phyloP scores from a whole-genome alignment of 805 yeast species.

The Pichia thaimueangensis region DNA sequence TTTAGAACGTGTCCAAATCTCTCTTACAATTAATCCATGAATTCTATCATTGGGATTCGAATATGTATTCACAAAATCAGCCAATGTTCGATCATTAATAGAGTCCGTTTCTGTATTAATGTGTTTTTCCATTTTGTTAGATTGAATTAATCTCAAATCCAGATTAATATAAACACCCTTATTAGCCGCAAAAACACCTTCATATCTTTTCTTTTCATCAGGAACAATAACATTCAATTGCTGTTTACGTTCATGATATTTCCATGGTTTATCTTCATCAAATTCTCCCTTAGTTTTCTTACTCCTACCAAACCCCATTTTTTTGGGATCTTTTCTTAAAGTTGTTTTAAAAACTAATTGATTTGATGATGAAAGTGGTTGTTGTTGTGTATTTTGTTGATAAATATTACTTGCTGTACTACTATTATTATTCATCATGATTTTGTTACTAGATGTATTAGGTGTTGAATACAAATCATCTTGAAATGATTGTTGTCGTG shows the following conservation, averaged over 20 bases:
- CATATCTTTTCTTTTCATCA: conserved; percentile 80
- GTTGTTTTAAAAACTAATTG: conserved; percentile 44
- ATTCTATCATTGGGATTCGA: conserved; percentile 23
- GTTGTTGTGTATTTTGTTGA: not conserved
- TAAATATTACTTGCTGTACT: not conserved
- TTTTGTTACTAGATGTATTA: not conserved
- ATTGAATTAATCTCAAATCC: conserved; percentile 4
- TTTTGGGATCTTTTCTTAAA: conserved; percentile 30
- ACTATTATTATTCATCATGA: not conserved
- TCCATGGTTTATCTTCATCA: conserved; percentile 93
- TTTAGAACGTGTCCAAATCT: conserved; percentile 75
- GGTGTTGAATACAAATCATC: not conserved
- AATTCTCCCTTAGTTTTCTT: conserved; percentile 39
- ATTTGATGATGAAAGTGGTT: not conserved
- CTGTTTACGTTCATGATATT: conserved; percentile 60
- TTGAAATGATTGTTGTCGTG: not conserved
- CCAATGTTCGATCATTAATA: not conserved
- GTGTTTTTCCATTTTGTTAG: no score
- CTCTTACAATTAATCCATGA: conserved; percentile 62
- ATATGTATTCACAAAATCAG: conserved; percentile 10
- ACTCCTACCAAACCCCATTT: conserved; percentile 23
- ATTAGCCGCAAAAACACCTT: conserved; percentile 91
- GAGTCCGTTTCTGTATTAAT: not conserved
- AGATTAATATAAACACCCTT: conserved; percentile 49
- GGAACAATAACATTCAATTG: conserved; percentile 27